phyloP scores from a whole-genome alignment of 1,284 basidiomycete species.

The Tylopilus orsonianus region DNA sequence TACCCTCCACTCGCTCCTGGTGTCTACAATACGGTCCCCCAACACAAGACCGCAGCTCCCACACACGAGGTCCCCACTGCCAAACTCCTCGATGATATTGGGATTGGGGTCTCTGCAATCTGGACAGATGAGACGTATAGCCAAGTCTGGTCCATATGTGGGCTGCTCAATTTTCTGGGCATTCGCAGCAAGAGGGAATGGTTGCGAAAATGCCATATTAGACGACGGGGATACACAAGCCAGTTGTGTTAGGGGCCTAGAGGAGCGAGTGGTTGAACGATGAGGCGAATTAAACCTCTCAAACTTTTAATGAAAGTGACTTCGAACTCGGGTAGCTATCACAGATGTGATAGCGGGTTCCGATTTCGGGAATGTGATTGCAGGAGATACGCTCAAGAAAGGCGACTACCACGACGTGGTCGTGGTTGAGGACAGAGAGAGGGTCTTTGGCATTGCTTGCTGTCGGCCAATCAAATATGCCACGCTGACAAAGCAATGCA shows the following conservation, averaged over 20 bases:
- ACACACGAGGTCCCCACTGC: constrained; percentile 96
- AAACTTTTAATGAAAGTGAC: constrained; percentile 27
- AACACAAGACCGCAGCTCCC: constrained; percentile 94
- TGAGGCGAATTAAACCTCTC: constrained; percentile 16
- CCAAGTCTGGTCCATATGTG: constrained; percentile 78
- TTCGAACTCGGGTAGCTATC: constrained; percentile 20
- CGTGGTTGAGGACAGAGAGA: constrained; percentile 24
- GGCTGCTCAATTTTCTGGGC: constrained; percentile 51
- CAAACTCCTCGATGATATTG: constrained; percentile 96
- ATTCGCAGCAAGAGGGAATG: constrained; percentile 66
- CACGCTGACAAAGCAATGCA: constrained; percentile 25
- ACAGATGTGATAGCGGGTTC: constrained; percentile 8
- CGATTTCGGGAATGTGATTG: constrained; percentile 10
- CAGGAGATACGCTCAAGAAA: constrained; percentile 11
- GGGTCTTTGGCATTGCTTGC: constrained; percentile 2
- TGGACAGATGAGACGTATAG: constrained; percentile 90
- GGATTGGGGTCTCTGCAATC: constrained; percentile 93
- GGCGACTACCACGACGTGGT: constrained; percentile 21
- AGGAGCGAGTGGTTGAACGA: constrained; percentile 22
- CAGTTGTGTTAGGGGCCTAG: constrained; percentile 15
- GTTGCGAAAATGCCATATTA: constrained; percentile 58
- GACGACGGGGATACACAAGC: constrained; percentile 2
- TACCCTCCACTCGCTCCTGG: constrained; percentile 96
- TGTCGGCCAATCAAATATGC: constrained; percentile 16
- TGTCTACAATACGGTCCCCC: constrained; percentile 96